A percentile compares a stretch with the other conserved stretches of the same genome.
These are phyloP conservation scores for Pseudonitzschia multistriata DNA, from an alignment of 108 stramenopile genomes.

Conservation along the genomic window DNA sequence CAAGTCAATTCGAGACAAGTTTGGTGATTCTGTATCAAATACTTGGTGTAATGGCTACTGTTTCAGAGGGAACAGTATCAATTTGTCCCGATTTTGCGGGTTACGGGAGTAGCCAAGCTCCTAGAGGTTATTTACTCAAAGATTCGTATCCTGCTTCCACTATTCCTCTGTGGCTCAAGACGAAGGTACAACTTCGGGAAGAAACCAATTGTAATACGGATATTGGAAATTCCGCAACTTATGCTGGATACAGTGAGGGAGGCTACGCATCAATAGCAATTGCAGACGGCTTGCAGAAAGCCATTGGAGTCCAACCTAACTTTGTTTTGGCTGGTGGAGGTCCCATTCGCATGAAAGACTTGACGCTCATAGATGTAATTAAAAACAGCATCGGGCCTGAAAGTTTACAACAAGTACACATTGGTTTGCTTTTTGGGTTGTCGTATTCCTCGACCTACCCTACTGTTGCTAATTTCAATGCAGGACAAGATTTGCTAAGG, in stretches of 20 bases:
- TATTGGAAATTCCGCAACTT: slow-evolving; percentile 7
- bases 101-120: background rate
- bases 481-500: slow-evolving; percentile 23
- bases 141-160: slow-evolving; percentile 28
- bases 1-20: background rate
- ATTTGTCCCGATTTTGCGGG: slow-evolving; percentile 8
- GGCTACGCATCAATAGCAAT: slow-evolving; percentile 33
- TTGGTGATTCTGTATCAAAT: background rate
- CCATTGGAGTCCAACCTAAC: slow-evolving; percentile 17
- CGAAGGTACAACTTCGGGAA: slow-evolving; percentile 19
- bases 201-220: slow-evolving; percentile 19
- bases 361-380: background rate
- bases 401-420: background rate
- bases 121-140: slow-evolving; percentile 25
- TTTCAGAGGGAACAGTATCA: background rate
- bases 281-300: slow-evolving; percentile 14
- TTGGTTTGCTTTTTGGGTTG: slow-evolving; percentile 4
- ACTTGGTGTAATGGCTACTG: background rate
- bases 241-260: slow-evolving; percentile 31
- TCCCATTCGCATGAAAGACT: slow-evolving; percentile 13
- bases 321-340: slow-evolving; percentile 22
- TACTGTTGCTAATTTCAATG: slow-evolving; percentile 15
- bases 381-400: background rate
- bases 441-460: slow-evolving; percentile 34
- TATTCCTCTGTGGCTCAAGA: slow-evolving; percentile 32